These are phyloP conservation scores for Neckera pumila DNA, from an alignment of 225 moss, liverwort and hornwort species.

Conservation along the genomic window DNA sequence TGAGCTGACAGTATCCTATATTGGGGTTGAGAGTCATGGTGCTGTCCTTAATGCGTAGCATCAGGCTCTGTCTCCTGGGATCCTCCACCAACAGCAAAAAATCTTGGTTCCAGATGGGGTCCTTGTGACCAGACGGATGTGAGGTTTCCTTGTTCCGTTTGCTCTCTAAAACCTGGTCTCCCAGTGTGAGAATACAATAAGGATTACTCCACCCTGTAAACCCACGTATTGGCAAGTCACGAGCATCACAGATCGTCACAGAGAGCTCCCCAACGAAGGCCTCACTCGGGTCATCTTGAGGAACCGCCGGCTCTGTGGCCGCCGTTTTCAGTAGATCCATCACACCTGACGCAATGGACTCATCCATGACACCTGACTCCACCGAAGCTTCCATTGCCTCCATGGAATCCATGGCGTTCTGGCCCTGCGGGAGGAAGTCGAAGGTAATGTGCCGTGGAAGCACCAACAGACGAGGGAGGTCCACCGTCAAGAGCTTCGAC, in stretches of 20 bases:
- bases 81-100: conserved; percentile 83
- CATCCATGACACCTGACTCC: conserved; percentile 57
- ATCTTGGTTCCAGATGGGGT: conserved; percentile 97
- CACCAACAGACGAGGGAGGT: conserved; percentile 82
- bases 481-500: conserved; percentile 85
- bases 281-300: conserved; percentile 77
- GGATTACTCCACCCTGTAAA: conserved; percentile 96
- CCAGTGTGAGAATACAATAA: conserved; percentile 74
- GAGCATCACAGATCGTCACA: conserved; percentile 87
- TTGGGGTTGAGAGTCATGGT: conserved; percentile 82
- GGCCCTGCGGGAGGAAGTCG: conserved; percentile 85
- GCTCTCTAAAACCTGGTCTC: conserved; percentile 86
- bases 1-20: conserved; percentile 72
- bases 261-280: conserved; percentile 90
- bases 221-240: conserved; percentile 63
- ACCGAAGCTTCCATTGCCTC: conserved; percentile 54
- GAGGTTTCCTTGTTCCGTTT: conserved; percentile 95
- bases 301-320: conserved; percentile 49
- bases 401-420: conserved; percentile 58
- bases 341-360: conserved; percentile 73
- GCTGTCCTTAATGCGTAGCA: conserved; percentile 81
- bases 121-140: conserved; percentile 78
- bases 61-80: conserved; percentile 58
- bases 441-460: conserved; percentile 96
- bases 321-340: conserved; percentile 78